Percentiles rank a stretch among this genome's conserved stretches.
These are phyloP conservation scores for Barnettozyma salicaria DNA, from an alignment of 805 yeast genomes.

Conservation along the genomic window DNA sequence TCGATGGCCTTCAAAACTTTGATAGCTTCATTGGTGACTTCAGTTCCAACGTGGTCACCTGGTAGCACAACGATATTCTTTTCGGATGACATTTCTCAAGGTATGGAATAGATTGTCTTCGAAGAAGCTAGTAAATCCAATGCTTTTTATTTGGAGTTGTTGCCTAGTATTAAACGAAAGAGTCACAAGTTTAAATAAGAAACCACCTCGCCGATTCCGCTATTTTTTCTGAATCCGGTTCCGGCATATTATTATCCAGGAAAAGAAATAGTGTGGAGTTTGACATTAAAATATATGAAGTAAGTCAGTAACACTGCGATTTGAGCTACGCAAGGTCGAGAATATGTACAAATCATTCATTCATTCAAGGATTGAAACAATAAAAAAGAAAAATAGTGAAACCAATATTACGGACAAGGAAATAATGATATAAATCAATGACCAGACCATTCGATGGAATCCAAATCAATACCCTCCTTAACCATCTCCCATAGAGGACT, in stretches of 20 bases:
- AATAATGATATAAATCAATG: conserved; percentile 42
- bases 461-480: conserved; percentile 93
- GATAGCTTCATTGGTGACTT: conserved; percentile 83
- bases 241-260: no score
- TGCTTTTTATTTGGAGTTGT: no score
- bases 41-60: conserved; percentile 97
- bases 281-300: no score
- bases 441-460: conserved; percentile 96
- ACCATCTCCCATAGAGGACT: conserved; percentile 99
- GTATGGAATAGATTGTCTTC: no score
- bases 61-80: conserved; percentile 85
- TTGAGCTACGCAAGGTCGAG: not conserved
- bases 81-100: conserved; percentile 5
- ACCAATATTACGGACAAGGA: not conserved
- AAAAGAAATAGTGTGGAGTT: no score
- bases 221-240: no score
- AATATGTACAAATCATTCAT: not conserved
- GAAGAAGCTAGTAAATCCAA: no score
- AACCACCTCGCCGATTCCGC: no score
- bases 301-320: no score
- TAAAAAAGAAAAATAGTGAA: not conserved
- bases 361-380: not conserved
- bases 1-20: conserved; percentile 82
- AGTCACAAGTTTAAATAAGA: no score
- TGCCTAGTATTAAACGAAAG: no score